Base-by-base conservation (phyloP, 352 stramenopile species). In the Phytophthora crassamura region DNA sequence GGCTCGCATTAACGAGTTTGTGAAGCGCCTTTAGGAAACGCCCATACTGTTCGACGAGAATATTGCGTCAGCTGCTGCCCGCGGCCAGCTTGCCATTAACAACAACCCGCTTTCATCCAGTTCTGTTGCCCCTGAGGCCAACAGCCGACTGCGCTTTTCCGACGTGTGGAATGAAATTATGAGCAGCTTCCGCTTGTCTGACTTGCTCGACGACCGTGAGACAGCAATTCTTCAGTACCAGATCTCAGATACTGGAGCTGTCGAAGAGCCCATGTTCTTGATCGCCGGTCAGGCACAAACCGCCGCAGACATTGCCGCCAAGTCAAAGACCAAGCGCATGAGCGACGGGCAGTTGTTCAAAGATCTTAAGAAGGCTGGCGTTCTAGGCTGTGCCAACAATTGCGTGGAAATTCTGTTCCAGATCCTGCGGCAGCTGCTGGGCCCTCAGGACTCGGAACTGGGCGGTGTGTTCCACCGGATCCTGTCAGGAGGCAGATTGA, bases 81-180 rank as follows among this genome's bases (percentile, higher is more conserved):
- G 84, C 25, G 83, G 85, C 2, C 83, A 94, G 48, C 51, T 91
- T 12, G 82, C 82, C 14, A 80, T 90, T 22, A 79, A 90, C 48
- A 77, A 79, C 30, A 83, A 80, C 39, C 78, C 78, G 18, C 64
- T 91, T 43, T 88, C 82, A 28, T 76, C 82, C 6, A 79, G 71
- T 28, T 77, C 67, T n/a, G 63, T 79, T 33, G 72, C 79, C 7
- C 82, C 83, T 9, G 82, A 93, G 55, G 86, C 84, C 14, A 94
- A 94, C 54, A 91, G 81, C 40, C 86, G 86, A 2, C 62, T 96
- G 49, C 86, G 88, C 12, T 96, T 96, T 53, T 84, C 85, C 1
- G 87, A 95, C 1, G 88, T 96, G 7, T 96, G 88, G 88, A 96
- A 96, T 41, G 88, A 95, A 48, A 93, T 94, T 59, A 76, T 96